These are phyloP conservation scores for Candida broadrunensis DNA, from an alignment of 805 yeast species.

Conservation along the genomic window DNA sequence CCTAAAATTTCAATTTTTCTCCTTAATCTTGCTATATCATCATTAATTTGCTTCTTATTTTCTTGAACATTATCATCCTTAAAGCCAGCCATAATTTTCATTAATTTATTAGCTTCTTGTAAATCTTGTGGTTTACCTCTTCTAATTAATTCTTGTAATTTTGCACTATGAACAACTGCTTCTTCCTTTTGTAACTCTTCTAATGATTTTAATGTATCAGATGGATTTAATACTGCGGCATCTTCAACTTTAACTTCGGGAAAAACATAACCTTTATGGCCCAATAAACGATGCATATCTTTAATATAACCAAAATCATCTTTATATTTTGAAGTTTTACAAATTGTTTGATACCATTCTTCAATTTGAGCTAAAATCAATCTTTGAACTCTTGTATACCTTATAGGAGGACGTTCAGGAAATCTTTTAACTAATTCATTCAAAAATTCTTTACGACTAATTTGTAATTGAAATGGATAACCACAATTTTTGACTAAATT, in stretches of 20 bases:
- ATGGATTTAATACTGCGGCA: conserved; percentile 88
- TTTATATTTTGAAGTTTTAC: conserved; percentile 83
- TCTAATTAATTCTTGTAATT: conserved; percentile 90
- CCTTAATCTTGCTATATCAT: conserved; percentile 78
- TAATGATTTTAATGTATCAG: conserved; percentile 80
- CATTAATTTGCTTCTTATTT: conserved; percentile 74
- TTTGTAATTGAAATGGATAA: conserved; percentile 92
- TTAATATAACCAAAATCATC: conserved; percentile 89
- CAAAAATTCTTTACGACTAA: conserved; percentile 89
- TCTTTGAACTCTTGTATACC: conserved; percentile 79
- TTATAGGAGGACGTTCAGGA: conserved; percentile 90
- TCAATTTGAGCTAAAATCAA: conserved; percentile 86
- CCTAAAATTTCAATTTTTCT: conserved; percentile 83
- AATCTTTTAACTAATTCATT: conserved; percentile 90
- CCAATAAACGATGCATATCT: conserved; percentile 90
- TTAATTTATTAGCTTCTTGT: conserved; percentile 92
- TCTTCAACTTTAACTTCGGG: conserved; percentile 91
- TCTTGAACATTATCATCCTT: conserved; percentile 75
- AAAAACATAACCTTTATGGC: conserved; percentile 88
- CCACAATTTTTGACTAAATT: conserved; percentile 96
- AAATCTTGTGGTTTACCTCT: conserved; percentile 94
- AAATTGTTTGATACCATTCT: conserved; percentile 96
- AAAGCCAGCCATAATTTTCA: conserved; percentile 98
- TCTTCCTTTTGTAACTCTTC: conserved; percentile 93
- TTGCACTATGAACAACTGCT: conserved; percentile 88